phyloP scores from a whole-genome alignment of 257 asterid genomes.

The Eucommia ulmoides region DNA sequence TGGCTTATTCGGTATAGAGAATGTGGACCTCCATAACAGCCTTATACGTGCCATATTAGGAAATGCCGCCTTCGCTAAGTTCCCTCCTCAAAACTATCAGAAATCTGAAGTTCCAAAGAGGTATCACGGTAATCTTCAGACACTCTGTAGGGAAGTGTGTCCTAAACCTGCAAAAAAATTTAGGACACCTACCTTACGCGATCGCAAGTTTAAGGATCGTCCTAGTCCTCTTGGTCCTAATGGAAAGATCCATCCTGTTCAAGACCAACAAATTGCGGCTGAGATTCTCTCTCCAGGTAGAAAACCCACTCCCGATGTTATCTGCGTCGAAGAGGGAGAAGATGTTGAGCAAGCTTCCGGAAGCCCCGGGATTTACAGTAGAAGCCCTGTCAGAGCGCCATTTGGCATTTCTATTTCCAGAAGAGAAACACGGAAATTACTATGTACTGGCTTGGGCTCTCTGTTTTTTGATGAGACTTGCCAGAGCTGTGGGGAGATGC shows the following conservation, averaged over 20 bases:
- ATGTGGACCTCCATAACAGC: slow-evolving; percentile 54
- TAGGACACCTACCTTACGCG: slow-evolving; percentile 47
- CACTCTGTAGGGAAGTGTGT: slow-evolving; percentile 45
- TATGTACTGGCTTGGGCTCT: slow-evolving; percentile 14
- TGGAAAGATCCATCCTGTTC: slow-evolving; percentile 63
- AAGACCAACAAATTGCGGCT: slow-evolving; percentile 64
- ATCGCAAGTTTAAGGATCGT: slow-evolving; percentile 57
- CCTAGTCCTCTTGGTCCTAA: slow-evolving; percentile 83
- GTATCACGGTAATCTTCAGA: slow-evolving; percentile 33
- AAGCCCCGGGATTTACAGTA: slow-evolving; percentile 29
- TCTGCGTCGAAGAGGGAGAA: slow-evolving; percentile 71
- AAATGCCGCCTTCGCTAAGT: slow-evolving; percentile 44
- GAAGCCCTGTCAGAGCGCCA: slow-evolving; percentile 70
- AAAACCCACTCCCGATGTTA: slow-evolving; percentile 47
- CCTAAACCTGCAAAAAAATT: slow-evolving; percentile 60
- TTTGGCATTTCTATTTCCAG: slow-evolving; percentile 42
- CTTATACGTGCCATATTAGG: slow-evolving; percentile 52
- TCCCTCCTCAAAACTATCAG: slow-evolving; percentile 39
- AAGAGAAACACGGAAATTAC: slow-evolving; percentile 24
- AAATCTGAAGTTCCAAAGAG: slow-evolving; percentile 28
- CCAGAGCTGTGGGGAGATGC: slow-evolving; percentile 35
- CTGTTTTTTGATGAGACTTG: slow-evolving; percentile 17
- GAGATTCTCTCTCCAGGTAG: slow-evolving; percentile 68
- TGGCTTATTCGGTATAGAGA: slow-evolving; percentile 57
- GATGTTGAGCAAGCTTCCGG: slow-evolving; percentile 76